Percentiles rank a stretch among this genome's conserved stretches.
Conservation (phyloP, 345 rosid species). For the Iberis pinnata region DNA sequence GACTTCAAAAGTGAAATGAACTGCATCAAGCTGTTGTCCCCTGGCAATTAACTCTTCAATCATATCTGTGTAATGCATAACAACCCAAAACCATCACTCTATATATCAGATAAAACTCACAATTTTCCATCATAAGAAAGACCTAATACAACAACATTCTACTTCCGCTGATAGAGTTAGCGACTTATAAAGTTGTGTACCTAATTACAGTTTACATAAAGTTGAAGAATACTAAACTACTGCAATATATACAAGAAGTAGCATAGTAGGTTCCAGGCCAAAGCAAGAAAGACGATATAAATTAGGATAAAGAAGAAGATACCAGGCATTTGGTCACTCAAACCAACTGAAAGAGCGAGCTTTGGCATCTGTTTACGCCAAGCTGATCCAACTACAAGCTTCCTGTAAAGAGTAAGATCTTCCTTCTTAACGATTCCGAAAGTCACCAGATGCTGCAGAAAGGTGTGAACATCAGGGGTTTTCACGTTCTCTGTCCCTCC, state of each 20-base stretch:
- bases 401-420: conserved; percentile 71
- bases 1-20: conserved; percentile 91
- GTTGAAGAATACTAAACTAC: neutral
- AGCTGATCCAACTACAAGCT: conserved; percentile 88
- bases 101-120: neutral
- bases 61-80: conserved; percentile 51
- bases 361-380: conserved; percentile 99
- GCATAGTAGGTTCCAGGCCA: no score
- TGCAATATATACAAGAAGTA: neutral
- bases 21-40: conserved; percentile 98
- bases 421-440: conserved; percentile 80
- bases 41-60: conserved; percentile 74
- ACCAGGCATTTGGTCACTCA: conserved; percentile 96
- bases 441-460: conserved; percentile 89
- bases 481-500: conserved; percentile 89
- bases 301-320: neutral
- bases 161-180: neutral
- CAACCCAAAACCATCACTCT: neutral
- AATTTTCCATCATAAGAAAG: neutral
- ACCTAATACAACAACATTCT: no score
- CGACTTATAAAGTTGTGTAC: no score
- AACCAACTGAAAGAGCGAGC: conserved; percentile 87
- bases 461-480: conserved; percentile 96
- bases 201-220: neutral
- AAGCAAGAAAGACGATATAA: neutral